Conservation (phyloP, 1,284 basidiomycete species). For the Schizophyllum commune region DNA sequence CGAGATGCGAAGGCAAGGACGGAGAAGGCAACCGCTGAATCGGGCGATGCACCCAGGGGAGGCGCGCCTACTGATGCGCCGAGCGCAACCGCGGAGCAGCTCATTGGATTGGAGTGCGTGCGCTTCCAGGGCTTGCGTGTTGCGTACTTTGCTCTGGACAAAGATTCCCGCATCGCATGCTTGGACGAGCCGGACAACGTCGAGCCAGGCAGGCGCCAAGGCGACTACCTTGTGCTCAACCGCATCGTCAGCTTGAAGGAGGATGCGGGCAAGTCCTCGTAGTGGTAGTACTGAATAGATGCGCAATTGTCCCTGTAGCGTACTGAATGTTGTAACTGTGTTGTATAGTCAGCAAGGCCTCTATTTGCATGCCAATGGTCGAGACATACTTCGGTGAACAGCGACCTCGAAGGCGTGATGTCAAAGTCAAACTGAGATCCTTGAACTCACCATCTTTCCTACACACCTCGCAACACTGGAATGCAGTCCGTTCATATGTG, state of each 20-base stretch:
- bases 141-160: conserved; percentile 93
- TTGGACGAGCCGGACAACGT: conserved; percentile 47
- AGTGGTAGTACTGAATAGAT: neutral
- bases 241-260: conserved; percentile 95
- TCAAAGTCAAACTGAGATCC: too few relatives aligned
- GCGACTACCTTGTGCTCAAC: conserved; percentile 84
- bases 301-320: too few relatives aligned
- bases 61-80: conserved; percentile 42
- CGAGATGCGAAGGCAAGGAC: conserved; percentile 62
- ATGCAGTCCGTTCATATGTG: neutral
- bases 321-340: too few relatives aligned
- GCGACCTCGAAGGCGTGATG: too few relatives aligned
- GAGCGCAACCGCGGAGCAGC: conserved; percentile 69
- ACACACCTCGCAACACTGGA: too few relatives aligned
- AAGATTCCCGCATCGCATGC: conserved; percentile 64
- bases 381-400: too few relatives aligned
- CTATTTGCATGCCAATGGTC: too few relatives aligned
- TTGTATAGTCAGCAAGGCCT: too few relatives aligned
- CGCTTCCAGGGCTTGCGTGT: conserved; percentile 96
- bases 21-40: conserved; percentile 43
- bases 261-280: conserved; percentile 75
- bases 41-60: conserved; percentile 21
- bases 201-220: conserved; percentile 42
- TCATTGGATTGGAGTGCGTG: conserved; percentile 89
- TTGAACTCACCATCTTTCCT: too few relatives aligned